Percentiles rank a stretch among this genome's conserved stretches.
These are phyloP conservation scores for Xylariales sp. DNA, from an alignment of 2,329 filamentous ascomycete species.

Conservation along the genomic window DNA sequence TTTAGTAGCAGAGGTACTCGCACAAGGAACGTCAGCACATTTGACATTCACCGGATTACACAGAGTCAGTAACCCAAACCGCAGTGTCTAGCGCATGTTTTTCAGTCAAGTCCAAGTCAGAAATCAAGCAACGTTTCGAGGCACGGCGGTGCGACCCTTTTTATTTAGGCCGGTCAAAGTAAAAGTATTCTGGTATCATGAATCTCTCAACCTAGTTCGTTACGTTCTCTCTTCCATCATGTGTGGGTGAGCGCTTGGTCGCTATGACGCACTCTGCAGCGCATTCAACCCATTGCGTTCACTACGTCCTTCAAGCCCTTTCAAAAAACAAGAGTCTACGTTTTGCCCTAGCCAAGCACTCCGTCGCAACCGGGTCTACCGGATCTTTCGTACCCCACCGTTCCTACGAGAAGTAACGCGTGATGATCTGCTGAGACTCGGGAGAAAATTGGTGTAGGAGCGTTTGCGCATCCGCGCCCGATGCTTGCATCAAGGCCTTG, in stretches of 20 bases:
- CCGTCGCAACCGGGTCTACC: neutral
- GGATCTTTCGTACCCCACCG: neutral
- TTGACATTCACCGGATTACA: too few species aligned
- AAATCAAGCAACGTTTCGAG: too few species aligned
- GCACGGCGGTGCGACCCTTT: too few species aligned
- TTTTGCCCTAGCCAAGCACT: neutral
- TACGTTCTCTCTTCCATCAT: neutral
- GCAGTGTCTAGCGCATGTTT: too few species aligned
- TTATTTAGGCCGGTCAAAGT: too few species aligned
- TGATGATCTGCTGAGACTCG: conserved; percentile 76
- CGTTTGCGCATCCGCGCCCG: conserved; percentile 70
- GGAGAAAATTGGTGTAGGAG: conserved; percentile 70
- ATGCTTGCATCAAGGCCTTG: conserved; percentile 70
- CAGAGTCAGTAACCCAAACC: too few species aligned
- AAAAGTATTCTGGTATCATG: neutral
- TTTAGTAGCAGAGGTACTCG: too few species aligned
- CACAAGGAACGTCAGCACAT: too few species aligned
- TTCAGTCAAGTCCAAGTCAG: too few species aligned
- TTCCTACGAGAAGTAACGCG: conserved; percentile 67
- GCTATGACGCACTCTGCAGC: neutral
- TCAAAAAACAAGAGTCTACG: neutral
- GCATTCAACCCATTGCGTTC: neutral
- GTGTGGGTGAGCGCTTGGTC: too few species aligned
- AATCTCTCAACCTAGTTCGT: neutral
- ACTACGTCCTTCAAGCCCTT: too few species aligned